Base-by-base conservation (phyloP, 768 basidiomycete genomes). In the Boletus huronensis region DNA sequence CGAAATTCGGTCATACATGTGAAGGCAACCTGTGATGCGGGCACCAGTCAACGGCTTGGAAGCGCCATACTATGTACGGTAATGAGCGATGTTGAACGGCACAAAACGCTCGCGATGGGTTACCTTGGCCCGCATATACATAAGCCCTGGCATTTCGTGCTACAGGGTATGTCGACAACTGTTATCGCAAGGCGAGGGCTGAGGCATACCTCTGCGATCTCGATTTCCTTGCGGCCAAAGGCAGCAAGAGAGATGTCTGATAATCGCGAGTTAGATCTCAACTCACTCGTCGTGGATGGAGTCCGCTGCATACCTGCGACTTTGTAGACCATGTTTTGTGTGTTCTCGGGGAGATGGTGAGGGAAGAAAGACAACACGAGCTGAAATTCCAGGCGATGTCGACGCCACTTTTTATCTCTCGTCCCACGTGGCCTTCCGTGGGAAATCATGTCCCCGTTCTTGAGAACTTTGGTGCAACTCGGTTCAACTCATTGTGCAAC, bases 171-270 rank as follows among this genome's bases (percentile, higher is more conserved):
- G 52, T 64, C 9, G 69, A 55, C 14, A 32, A 41, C n/a, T 16
- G 47, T 34, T 35, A 58, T 57, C 55, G 46, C 53, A 45, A 50
- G 58, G 23, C 55, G 49, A 49, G 54, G 52, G 49, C 53, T 59
- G 57, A 39, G 40, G 50, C 71, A 63, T 73, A 96, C 95, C 87
- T 99, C 96, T 59, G 96, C 96, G 74, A 99, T 90, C 79, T 96
- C 88, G 67, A 99, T 92, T 80, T 99, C 96, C 80, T 99, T 99
- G 80, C 96, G 93, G 75, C 96, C 93, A 77, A 98, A 99, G 57
- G 96, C 96, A 70, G 97, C 97, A 70, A 99, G 91, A 67, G 95
- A 98, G 67, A 96, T 79, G 71, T 93, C 93, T 92, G 42, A 51
- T 32, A 39, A 38, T 16, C 31, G 32, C 26, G 28, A 0, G 59